These are phyloP conservation scores for Pleoardoris graminearum DNA, from an alignment of 2,329 filamentous ascomycete species.

Conservation along the genomic window DNA sequence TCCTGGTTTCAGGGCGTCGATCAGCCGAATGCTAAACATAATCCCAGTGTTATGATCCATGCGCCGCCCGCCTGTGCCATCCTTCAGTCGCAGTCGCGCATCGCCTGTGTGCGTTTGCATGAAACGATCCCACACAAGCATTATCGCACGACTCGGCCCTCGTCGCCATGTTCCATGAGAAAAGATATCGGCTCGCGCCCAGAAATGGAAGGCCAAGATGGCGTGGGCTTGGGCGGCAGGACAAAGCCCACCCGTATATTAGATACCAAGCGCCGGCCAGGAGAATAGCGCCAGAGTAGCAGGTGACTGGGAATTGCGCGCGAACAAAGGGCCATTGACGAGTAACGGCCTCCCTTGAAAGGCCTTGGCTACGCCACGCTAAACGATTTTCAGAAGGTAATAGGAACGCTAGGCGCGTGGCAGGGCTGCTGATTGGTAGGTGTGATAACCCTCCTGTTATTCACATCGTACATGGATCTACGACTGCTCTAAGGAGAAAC, in stretches of 20 bases:
- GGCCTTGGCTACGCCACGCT: neutral
- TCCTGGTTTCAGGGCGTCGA: too few species aligned
- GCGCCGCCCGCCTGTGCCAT: too few species aligned
- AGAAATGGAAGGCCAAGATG: constrained; percentile 5
- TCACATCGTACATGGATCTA: neutral
- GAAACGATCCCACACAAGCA: neutral
- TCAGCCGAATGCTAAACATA: too few species aligned
- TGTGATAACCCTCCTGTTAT: constrained; percentile 1
- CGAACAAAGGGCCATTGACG: too few species aligned
- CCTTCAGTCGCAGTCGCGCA: neutral
- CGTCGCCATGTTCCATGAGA: neutral
- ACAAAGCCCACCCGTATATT: neutral
- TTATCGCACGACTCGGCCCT: neutral
- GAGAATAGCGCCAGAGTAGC: constrained; percentile 1
- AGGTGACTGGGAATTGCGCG: constrained; percentile 1
- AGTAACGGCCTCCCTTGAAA: too few species aligned
- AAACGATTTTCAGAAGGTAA: constrained; percentile 5
- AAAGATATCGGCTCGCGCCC: constrained; percentile 1
- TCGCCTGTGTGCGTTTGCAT: neutral
- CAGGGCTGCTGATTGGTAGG: neutral
- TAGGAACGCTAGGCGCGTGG: neutral
- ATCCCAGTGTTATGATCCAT: too few species aligned
- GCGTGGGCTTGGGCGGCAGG: constrained; percentile 4
- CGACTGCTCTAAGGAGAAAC: constrained; percentile 2
- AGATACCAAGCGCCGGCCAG: constrained; percentile 1